Evolutionary conservation across 2,329 filamentous ascomycete genomes (phyloP).

Genomic region (Chaetomium sp.): DNA sequence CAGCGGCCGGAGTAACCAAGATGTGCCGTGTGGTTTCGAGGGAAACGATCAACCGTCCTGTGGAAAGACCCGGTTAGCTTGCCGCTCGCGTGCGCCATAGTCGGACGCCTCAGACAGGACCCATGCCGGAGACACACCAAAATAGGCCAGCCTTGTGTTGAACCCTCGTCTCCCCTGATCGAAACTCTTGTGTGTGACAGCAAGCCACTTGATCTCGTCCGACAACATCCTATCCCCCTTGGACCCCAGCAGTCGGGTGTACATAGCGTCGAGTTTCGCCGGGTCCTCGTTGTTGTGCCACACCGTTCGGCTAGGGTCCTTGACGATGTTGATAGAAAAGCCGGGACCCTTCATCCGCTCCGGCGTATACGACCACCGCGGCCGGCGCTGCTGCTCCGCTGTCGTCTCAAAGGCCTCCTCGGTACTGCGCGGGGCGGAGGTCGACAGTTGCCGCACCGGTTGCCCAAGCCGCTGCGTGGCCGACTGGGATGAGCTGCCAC

Average conservation of each 20-base stretch:
- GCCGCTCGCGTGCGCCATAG: not conserved
- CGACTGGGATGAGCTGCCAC: slow-evolving; percentile 30
- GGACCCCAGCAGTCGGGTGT: slow-evolving; percentile 72
- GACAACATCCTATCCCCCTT: slow-evolving; percentile 73
- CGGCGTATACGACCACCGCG: slow-evolving; percentile 73
- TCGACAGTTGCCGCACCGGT: slow-evolving; percentile 25
- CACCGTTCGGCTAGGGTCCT: slow-evolving; percentile 53
- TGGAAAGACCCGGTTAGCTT: slow-evolving; percentile 11
- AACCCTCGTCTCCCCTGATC: slow-evolving; percentile 92
- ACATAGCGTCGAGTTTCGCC: slow-evolving; percentile 72
- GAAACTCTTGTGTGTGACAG: slow-evolving; percentile 97
- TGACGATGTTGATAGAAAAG: slow-evolving; percentile 62
- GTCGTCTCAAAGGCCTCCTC: slow-evolving; percentile 16
- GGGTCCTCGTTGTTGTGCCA: slow-evolving; percentile 78
- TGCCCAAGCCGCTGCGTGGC: slow-evolving; percentile 19
- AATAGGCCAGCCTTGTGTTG: slow-evolving; percentile 88
- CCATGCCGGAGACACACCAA: slow-evolving; percentile 59
- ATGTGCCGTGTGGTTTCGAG: slow-evolving; percentile 34
- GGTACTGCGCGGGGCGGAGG: slow-evolving; percentile 16
- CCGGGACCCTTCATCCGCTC: slow-evolving; percentile 66
- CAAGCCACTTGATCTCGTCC: slow-evolving; percentile 95
- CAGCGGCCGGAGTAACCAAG: slow-evolving; percentile 26
- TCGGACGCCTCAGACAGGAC: not conserved
- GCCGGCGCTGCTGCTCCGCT: slow-evolving; percentile 38
- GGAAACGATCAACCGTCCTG: slow-evolving; percentile 36